These are phyloP conservation scores for Colletotrichum caudatum DNA, from an alignment of 2,329 filamentous ascomycete genomes.

Conservation along the genomic window DNA sequence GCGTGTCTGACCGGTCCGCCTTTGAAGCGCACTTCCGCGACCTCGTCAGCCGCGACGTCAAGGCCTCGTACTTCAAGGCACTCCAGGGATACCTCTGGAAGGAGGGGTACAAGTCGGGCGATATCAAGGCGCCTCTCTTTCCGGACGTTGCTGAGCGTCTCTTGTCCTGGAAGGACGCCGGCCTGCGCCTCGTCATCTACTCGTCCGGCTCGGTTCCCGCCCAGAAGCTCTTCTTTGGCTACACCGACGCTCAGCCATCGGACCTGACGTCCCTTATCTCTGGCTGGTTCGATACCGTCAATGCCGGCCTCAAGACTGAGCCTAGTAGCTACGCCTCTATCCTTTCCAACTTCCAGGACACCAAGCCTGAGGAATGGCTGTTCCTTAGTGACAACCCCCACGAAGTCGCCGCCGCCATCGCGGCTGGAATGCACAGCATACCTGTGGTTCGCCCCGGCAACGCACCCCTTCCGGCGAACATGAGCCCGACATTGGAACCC, in stretches of 20 bases:
- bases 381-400: constrained; percentile 85
- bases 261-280: constrained; percentile 71
- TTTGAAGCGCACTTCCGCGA: constrained; percentile 77
- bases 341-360: constrained; percentile 60
- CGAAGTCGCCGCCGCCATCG: constrained; percentile 73
- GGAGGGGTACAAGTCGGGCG: constrained; percentile 76
- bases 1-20: constrained; percentile 67
- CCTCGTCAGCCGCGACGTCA: constrained; percentile 78
- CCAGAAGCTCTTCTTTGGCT: constrained; percentile 82
- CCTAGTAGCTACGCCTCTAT: constrained; percentile 76
- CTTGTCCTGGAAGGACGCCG: constrained; percentile 66
- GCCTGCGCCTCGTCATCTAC: constrained; percentile 78
- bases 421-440: constrained; percentile 72
- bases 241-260: constrained; percentile 69
- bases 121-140: constrained; percentile 79
- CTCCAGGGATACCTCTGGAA: constrained; percentile 86
- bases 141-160: constrained; percentile 77
- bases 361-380: constrained; percentile 68
- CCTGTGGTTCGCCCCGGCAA: constrained; percentile 79
- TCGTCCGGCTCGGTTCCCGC: constrained; percentile 84
- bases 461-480: constrained; percentile 66
- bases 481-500: constrained; percentile 52
- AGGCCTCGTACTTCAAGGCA: constrained; percentile 81
- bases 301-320: constrained; percentile 80
- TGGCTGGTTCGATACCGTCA: constrained; percentile 84